Evolutionary conservation across 2,329 filamentous ascomycete species (phyloP).

Genomic region (Xylariomycetidae sp.): DNA sequence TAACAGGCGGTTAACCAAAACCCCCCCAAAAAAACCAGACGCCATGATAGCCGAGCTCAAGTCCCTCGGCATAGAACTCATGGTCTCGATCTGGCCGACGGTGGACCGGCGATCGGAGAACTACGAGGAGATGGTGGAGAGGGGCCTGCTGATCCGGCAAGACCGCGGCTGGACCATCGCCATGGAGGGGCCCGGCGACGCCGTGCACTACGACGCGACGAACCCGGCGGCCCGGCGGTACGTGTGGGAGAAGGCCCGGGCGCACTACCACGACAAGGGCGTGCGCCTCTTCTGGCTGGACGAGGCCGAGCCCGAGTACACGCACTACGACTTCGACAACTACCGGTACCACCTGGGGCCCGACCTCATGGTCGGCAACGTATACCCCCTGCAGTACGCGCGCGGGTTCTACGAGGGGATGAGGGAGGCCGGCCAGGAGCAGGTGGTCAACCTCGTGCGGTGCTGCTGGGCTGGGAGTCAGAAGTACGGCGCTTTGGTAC

Average conservation of each 20-base stretch:
- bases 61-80: constrained; percentile 56
- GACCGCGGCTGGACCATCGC: constrained; percentile 55
- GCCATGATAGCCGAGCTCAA: constrained; percentile 60
- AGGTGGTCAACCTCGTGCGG: constrained; percentile 47
- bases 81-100: constrained; percentile 68
- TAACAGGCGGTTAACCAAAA: background rate
- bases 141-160: constrained; percentile 54
- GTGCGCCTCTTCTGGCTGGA: constrained; percentile 66
- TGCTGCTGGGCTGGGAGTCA: constrained; percentile 53
- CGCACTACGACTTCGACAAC: constrained; percentile 61
- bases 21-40: constrained; percentile 26
- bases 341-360: constrained; percentile 56
- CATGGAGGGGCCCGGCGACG: constrained; percentile 56
- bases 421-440: constrained; percentile 40
- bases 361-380: constrained; percentile 50
- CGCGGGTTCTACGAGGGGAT: constrained; percentile 52
- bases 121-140: constrained; percentile 57
- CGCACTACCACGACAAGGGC: constrained; percentile 58
- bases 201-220: constrained; percentile 59
- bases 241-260: constrained; percentile 54
- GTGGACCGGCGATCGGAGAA: constrained; percentile 57
- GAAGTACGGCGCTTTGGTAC: constrained; percentile 58
- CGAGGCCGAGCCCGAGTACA: constrained; percentile 64
- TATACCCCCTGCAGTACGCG: constrained; percentile 49
- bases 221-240: constrained; percentile 55